phyloP scores from a whole-genome alignment of 192 early-diverging fungal species.

The Geranomyces variabilis region DNA sequence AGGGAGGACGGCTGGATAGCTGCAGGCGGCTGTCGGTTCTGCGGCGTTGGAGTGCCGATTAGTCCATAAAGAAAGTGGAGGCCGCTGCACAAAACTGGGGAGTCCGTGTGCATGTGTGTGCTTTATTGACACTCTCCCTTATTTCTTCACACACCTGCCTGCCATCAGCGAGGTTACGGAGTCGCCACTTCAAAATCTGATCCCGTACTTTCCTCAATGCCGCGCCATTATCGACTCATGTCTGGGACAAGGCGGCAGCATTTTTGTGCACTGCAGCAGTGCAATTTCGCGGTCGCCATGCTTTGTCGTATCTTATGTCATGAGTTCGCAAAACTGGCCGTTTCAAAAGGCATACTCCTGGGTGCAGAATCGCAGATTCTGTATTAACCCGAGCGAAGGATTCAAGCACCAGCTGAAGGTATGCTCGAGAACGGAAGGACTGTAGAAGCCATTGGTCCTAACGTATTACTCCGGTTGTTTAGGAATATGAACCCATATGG shows the following conservation, averaged over 20 bases:
- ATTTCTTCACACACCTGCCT: neutral
- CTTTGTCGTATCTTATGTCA: constrained; percentile 89
- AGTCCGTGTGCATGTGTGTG: too few species aligned
- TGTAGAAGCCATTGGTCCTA: neutral
- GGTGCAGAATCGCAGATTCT: constrained; percentile 86
- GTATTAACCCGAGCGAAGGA: constrained; percentile 81
- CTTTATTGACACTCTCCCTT: too few species aligned
- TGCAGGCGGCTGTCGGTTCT: too few species aligned
- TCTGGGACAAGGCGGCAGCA: constrained; percentile 35
- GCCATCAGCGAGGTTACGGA: constrained; percentile 69
- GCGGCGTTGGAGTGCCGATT: too few species aligned
- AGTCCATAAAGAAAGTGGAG: too few species aligned
- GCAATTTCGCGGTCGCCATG: constrained; percentile 84
- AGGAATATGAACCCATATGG: constrained; percentile 85
- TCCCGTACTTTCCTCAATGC: constrained; percentile 72
- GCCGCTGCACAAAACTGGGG: too few species aligned
- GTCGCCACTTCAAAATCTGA: constrained; percentile 79
- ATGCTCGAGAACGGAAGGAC: too few species aligned
- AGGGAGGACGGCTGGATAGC: too few species aligned
- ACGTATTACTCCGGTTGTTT: constrained; percentile 17
- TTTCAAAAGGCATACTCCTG: constrained; percentile 75
- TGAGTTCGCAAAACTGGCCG: constrained; percentile 70
- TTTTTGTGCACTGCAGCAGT: constrained; percentile 59
- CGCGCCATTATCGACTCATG: constrained; percentile 58
- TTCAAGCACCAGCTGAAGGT: constrained; percentile 84